Evolutionary conservation across 1,139 yeast genomes (phyloP).

Genomic region (Yamadazyma taylorii): DNA sequence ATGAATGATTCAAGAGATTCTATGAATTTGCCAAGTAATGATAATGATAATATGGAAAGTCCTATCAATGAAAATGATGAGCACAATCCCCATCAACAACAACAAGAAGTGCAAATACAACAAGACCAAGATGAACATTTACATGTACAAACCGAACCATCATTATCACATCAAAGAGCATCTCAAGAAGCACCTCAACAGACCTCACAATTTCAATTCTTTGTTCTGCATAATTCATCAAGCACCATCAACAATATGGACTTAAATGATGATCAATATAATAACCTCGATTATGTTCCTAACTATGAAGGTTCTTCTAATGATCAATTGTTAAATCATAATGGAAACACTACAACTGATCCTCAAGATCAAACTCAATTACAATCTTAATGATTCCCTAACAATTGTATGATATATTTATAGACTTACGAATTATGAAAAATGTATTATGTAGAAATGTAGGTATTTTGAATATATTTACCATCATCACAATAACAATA

Average conservation of each 20-base stretch:
- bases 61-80: neutral
- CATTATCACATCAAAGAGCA: no score
- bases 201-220: constrained; percentile 14
- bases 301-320: constrained; percentile 32
- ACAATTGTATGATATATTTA: constrained; percentile 6
- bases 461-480: no score
- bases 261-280: constrained; percentile 22
- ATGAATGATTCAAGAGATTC: constrained; percentile 22
- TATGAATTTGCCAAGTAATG: constrained; percentile 13
- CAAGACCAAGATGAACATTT: constrained; percentile 1
- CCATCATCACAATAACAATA: no score
- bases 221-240: constrained; percentile 14
- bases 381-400: neutral
- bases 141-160: no score
- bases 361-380: no score
- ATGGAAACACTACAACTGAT: constrained; percentile 2
- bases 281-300: constrained; percentile 38
- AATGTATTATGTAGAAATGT: constrained; percentile 6
- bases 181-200: no score
- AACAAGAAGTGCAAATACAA: constrained; percentile 4
- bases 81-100: neutral
- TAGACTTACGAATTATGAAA: constrained; percentile 11
- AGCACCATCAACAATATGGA: constrained; percentile 1
- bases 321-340: constrained; percentile 22
- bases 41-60: constrained; percentile 6